phyloP scores from a whole-genome alignment of 208 protist species.

The Trypanosoma avium region DNA sequence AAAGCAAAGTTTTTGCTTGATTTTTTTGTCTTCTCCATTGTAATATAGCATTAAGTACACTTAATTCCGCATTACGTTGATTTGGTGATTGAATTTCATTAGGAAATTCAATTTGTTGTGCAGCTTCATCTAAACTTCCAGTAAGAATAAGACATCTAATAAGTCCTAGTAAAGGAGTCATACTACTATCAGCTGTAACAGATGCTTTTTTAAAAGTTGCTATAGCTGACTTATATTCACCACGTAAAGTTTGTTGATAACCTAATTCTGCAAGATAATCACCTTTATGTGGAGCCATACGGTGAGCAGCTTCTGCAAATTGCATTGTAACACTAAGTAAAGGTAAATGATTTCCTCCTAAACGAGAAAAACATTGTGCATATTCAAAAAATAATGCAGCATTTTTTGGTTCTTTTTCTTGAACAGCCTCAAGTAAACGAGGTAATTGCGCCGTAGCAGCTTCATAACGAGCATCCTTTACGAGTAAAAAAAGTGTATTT shows the following conservation, averaged over 20 bases:
- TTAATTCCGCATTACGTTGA: constrained; percentile 79
- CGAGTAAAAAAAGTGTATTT: constrained; percentile 71
- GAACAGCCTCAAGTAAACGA: constrained; percentile 57
- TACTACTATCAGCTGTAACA: constrained; percentile 64
- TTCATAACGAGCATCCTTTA: constrained; percentile 70
- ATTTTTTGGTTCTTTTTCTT: constrained; percentile 79
- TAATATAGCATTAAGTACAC: constrained; percentile 77
- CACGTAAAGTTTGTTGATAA: constrained; percentile 71
- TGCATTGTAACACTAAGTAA: constrained; percentile 65
- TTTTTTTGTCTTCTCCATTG: constrained; percentile 68
- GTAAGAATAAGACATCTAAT: constrained; percentile 67
- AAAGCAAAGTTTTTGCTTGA: constrained; percentile 50
- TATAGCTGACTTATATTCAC: constrained; percentile 72
- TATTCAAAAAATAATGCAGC: constrained; percentile 65
- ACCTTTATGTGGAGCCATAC: constrained; percentile 53
- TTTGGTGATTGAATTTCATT: constrained; percentile 83
- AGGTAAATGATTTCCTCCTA: constrained; percentile 48
- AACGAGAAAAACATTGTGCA: constrained; percentile 71
- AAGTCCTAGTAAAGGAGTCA: constrained; percentile 71
- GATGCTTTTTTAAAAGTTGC: constrained; percentile 75
- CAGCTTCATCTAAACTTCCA: constrained; percentile 77
- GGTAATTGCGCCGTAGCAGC: constrained; percentile 61
- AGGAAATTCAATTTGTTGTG: constrained; percentile 84
- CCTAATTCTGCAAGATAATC: constrained; percentile 86
- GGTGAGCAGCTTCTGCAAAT: constrained; percentile 67